phyloP scores from a whole-genome alignment of 2,329 filamentous ascomycete species.

The Metarhizium guizhouense region DNA sequence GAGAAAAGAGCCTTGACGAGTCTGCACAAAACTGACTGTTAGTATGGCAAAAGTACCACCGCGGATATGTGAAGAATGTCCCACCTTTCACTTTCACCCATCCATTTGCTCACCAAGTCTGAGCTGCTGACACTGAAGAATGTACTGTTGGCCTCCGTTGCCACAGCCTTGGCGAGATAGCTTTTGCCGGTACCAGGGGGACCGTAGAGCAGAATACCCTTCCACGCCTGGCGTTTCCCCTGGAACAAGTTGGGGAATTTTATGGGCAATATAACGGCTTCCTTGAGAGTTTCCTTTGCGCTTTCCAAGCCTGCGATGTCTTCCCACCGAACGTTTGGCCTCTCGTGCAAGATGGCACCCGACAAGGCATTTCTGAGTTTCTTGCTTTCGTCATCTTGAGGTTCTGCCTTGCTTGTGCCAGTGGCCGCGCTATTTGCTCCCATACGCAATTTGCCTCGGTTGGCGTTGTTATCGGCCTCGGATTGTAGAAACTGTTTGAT shows the following conservation, averaged over 20 bases:
- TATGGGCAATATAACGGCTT: conserved; percentile 94
- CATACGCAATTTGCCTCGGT: conserved; percentile 49
- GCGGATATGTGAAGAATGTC: conserved; percentile 1
- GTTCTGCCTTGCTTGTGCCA: conserved; percentile 51
- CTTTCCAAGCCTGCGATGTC: conserved; percentile 91
- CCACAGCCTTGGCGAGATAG: conserved; percentile 94
- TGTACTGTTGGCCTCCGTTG: conserved; percentile 96
- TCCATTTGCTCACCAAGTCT: conserved; percentile 98
- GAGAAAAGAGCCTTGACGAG: conserved; percentile 94
- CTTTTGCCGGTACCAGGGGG: conserved; percentile 96
- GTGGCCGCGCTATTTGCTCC: conserved; percentile 63
- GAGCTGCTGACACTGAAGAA: conserved; percentile 98
- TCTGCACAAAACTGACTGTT: conserved; percentile 33
- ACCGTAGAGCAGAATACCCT: conserved; percentile 91
- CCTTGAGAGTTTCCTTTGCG: conserved; percentile 94
- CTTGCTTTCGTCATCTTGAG: conserved; percentile 84
- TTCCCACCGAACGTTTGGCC: conserved; percentile 96
- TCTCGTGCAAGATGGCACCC: conserved; percentile 87
- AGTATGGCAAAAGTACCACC: conserved; percentile 10
- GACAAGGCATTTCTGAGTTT: conserved; percentile 86
- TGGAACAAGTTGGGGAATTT: conserved; percentile 96
- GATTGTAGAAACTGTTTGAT: conserved; percentile 83
- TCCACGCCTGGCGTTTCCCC: conserved; percentile 96
- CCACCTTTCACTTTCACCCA: conserved; percentile 97
- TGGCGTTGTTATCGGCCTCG: conserved; percentile 64